A percentile compares a stretch with the other conserved stretches of the same genome.
phyloP scores from a whole-genome alignment of 2,329 filamentous ascomycete genomes.

The Sclerotinia trifoliorum region DNA sequence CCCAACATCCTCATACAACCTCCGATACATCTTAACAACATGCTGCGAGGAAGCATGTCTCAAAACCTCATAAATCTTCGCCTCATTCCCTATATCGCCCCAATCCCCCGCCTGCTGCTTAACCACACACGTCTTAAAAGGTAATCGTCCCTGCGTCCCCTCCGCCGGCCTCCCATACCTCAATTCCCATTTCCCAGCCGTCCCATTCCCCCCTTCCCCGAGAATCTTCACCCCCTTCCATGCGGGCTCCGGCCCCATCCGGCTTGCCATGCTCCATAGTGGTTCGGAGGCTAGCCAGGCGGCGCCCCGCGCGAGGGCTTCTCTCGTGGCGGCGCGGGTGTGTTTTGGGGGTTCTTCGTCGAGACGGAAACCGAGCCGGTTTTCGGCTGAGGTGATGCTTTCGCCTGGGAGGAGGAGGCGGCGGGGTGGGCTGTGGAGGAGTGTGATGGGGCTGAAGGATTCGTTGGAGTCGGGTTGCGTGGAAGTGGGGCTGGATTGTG shows the following conservation, averaged over 20 bases:
- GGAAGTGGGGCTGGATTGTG: no score
- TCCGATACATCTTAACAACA: conserved; percentile 18
- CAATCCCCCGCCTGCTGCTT: not conserved
- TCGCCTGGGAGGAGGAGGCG: not conserved
- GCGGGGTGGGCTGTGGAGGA: no score
- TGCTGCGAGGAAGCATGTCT: not conserved
- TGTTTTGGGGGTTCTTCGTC: not conserved
- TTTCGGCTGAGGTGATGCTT: not conserved
- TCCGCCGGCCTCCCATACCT: not conserved
- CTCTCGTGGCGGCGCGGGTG: not conserved
- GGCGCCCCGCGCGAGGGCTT: not conserved
- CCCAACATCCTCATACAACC: not conserved
- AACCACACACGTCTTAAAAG: not conserved
- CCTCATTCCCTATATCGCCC: not conserved
- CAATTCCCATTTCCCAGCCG: conserved; percentile 1
- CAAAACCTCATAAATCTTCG: not conserved
- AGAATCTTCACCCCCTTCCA: not conserved
- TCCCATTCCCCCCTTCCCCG: conserved; percentile 4
- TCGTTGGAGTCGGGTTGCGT: no score
- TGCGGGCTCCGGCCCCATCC: not conserved
- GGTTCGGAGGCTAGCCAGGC: conserved; percentile 3
- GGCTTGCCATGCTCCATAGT: not conserved
- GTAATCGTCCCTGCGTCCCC: not conserved
- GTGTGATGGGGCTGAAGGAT: no score
- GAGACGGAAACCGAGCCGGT: not conserved